These are phyloP conservation scores for Aristolochia fimbriata DNA, from an alignment of 164 flowering plant species.

Conservation along the genomic window DNA sequence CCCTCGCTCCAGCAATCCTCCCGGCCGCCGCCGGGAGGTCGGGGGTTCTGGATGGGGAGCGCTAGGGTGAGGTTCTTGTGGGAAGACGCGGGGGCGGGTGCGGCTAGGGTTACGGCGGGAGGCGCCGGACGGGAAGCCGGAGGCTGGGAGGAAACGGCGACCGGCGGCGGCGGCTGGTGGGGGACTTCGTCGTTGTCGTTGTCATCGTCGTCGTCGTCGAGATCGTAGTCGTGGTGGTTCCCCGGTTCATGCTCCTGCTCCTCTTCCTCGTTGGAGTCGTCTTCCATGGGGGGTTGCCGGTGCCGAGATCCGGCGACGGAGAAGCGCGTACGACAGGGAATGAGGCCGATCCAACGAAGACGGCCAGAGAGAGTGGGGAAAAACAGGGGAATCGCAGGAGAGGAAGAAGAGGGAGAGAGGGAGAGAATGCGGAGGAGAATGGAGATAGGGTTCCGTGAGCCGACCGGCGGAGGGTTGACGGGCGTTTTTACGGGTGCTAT, in stretches of 20 bases:
- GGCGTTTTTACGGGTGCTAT: not conserved
- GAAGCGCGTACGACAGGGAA: not conserved
- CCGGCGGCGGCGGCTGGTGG: slow-evolving; percentile 14
- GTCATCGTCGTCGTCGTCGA: not conserved
- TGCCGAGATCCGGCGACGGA: not conserved
- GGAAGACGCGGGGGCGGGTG: slow-evolving; percentile 5
- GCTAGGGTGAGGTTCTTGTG: slow-evolving; percentile 7
- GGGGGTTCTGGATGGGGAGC: slow-evolving; percentile 23
- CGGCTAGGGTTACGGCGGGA: slow-evolving; percentile 14
- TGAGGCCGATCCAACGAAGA: not conserved
- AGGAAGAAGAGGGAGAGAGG: too few relatives aligned
- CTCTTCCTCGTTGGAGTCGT: slow-evolving; percentile 3
- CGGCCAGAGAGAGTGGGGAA: too few relatives aligned
- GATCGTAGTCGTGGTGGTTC: slow-evolving; percentile 20
- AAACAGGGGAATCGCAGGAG: not conserved
- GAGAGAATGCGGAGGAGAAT: too few relatives aligned
- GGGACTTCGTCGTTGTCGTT: slow-evolving; percentile 19
- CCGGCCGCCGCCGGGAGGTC: slow-evolving; percentile 47
- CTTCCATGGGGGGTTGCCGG: not conserved
- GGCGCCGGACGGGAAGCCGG: slow-evolving; percentile 5
- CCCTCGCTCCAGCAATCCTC: slow-evolving; percentile 96
- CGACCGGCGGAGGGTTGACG: slow-evolving; percentile 5
- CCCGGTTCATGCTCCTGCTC: slow-evolving; percentile 22
- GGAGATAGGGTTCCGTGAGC: slow-evolving; percentile 13
- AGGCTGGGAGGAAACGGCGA: not conserved